Evolutionary conservation across 2,329 filamentous ascomycete species (phyloP), one percentile per base, ranked within the genome.

Genomic region (Xylaria digitata): DNA sequence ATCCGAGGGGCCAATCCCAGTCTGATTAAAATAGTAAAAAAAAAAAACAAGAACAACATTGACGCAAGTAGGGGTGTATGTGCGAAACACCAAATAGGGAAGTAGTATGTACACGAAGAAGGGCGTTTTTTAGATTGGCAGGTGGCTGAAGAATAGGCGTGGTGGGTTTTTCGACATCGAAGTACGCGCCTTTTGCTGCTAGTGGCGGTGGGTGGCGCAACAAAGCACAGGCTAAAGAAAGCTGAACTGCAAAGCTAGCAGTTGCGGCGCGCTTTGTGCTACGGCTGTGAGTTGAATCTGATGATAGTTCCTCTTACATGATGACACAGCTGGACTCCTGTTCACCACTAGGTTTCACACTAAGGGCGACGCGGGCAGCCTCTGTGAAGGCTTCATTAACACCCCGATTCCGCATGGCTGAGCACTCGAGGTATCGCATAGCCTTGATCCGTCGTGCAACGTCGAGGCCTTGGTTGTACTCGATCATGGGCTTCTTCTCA

Each of bases 311-410:
- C 43, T 32, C 48, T 74, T 80, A 90, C 88, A 90, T 90, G 68
- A 90, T 78, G 67, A 76, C 75, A 77, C 88, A 90, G 76, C 87
- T 88, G 69, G 82, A 82, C 65, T 88, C 86, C 23, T 71, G 66
- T 68, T 90, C 87, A 73, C 87, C 85, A 67, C 87, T 87, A 74
- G 88, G 87, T 81, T 87, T 90, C 64, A 91, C 88, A 72, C 88
- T 89, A 63, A 99, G 85, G 15, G 96, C 96, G 42, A 99, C 96
- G 75, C 96, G 91, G 26, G 96, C 95, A 46, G 96, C 96, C 83
- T 99, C 96, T 46, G 96, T 98, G 77, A 99, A 99, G 49, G 96
- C 96, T 81, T 99, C 96, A 81, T 98, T 97, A 77, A 99, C 96
- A 68, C 96, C 96, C 57, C 96, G 89, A 81, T 99, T 99, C 82